Evolutionary conservation across 805 yeast genomes (phyloP).

Genomic region (Sugiyamaella floridensis): DNA sequence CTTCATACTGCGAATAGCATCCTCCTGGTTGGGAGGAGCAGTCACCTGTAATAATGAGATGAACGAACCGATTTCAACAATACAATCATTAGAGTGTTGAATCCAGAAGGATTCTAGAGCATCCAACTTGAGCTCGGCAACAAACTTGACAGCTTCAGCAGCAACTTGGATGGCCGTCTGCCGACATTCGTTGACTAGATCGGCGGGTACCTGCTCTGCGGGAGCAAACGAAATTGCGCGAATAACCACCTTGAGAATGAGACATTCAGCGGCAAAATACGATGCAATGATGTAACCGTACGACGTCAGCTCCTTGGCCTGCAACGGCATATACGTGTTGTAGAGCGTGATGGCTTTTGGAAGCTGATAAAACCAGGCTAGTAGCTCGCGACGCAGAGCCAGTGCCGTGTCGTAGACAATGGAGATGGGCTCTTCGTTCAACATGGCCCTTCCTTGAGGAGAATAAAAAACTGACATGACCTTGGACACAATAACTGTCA

Average conservation of each 20-base stretch:
- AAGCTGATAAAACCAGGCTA: not conserved
- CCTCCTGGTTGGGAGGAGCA: conserved; percentile 10
- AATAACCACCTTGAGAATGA: not conserved
- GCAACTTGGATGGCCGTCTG: not conserved
- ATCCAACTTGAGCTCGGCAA: conserved; percentile 3
- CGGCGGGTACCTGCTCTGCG: not conserved
- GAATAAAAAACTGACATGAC: not conserved
- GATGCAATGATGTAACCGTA: conserved; percentile 2
- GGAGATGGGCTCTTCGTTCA: not conserved
- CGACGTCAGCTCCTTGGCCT: conserved; percentile 1
- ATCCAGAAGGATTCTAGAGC: conserved; percentile 14
- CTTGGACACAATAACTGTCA: conserved; percentile 1
- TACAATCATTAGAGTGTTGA: conserved; percentile 11
- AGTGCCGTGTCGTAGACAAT: not conserved
- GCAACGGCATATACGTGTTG: not conserved
- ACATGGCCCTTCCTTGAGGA: not conserved
- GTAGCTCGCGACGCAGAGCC: conserved; percentile 1
- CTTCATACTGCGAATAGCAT: conserved; percentile 11
- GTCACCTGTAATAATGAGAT: conserved; percentile 5
- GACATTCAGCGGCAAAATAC: conserved; percentile 1
- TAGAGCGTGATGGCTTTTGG: not conserved
- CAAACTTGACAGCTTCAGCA: conserved; percentile 5
- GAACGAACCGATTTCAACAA: conserved; percentile 12
- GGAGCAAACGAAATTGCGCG: not conserved
- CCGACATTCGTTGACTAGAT: not conserved